Percentiles rank a stretch among this genome's conserved stretches.
Conservation (phyloP, 2,329 filamentous ascomycete genomes). For the Lasiodiplodia sp. region DNA sequence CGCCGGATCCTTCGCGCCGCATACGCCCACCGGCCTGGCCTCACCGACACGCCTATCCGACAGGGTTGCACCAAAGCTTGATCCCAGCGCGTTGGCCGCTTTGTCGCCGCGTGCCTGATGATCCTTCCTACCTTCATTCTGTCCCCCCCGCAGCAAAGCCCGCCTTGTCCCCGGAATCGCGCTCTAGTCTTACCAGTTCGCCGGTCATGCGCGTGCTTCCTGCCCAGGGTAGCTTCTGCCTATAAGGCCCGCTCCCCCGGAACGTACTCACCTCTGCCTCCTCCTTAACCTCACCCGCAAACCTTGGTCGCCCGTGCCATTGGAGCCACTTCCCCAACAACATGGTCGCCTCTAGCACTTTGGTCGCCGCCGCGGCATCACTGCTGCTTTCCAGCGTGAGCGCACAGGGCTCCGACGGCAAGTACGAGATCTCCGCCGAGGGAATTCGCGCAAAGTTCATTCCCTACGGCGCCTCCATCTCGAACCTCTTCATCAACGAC, state of each 20-base stretch:
- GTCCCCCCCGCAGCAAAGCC: constrained; percentile 10
- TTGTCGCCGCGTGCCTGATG: constrained; percentile 25
- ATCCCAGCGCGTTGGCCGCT: constrained; percentile 21
- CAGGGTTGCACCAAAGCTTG: constrained; percentile 27
- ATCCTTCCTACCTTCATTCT: constrained; percentile 24
- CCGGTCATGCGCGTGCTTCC: constrained; percentile 19
- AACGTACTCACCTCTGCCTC: neutral
- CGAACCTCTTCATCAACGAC: constrained; percentile 75
- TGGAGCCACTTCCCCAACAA: neutral
- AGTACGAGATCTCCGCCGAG: constrained; percentile 74
- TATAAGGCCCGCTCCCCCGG: constrained; percentile 15
- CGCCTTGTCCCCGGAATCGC: constrained; percentile 1
- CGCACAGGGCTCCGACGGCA: constrained; percentile 52
- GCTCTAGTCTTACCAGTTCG: constrained; percentile 17
- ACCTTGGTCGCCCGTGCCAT: neutral
- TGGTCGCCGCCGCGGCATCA: neutral
- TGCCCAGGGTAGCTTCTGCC: neutral
- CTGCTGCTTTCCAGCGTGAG: neutral
- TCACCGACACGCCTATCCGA: constrained; percentile 23
- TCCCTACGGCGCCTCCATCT: constrained; percentile 75
- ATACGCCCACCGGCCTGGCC: constrained; percentile 20
- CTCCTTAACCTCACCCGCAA: neutral
- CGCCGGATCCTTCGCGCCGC: constrained; percentile 26
- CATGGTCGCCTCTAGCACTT: constrained; percentile 9
- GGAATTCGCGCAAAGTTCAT: constrained; percentile 75